Percentiles rank a stretch among this genome's conserved stretches.
phyloP scores from a whole-genome alignment of 805 yeast genomes.

The Wickerhamiella slavikovae region DNA sequence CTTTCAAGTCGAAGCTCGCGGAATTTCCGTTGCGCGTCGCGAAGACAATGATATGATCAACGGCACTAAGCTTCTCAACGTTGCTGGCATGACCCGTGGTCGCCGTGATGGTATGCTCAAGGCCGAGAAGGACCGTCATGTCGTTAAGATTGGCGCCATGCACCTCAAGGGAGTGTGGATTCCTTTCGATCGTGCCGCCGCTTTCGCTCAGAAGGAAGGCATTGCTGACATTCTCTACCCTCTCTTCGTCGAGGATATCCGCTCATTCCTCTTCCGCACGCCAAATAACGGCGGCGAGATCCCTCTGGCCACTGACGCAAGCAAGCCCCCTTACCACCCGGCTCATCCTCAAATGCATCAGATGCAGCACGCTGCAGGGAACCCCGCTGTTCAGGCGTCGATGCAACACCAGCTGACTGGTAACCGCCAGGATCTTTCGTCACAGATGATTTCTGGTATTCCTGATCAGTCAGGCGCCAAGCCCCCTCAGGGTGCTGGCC shows the following conservation, averaged over 20 bases:
- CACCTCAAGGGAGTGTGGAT: constrained; percentile 83
- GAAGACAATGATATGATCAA: constrained; percentile 80
- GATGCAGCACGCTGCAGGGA: background rate
- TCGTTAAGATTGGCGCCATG: constrained; percentile 74
- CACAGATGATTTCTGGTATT: background rate
- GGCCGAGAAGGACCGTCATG: constrained; percentile 57
- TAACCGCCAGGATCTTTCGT: background rate
- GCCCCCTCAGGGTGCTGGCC: background rate
- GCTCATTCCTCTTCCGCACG: constrained; percentile 7
- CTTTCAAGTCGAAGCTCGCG: constrained; percentile 67
- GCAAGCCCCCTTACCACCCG: constrained; percentile 2
- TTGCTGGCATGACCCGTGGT: constrained; percentile 74
- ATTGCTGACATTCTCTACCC: constrained; percentile 52
- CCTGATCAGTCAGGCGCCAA: background rate
- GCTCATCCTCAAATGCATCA: constrained; percentile 1
- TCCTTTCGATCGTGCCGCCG: constrained; percentile 64
- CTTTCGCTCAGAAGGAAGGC: constrained; percentile 63
- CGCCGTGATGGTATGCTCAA: constrained; percentile 75
- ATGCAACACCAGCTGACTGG: constrained; percentile 1
- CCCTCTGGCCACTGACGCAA: constrained; percentile 2
- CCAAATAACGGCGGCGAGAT: constrained; percentile 4
- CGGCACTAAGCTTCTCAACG: constrained; percentile 67
- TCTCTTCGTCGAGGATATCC: constrained; percentile 50
- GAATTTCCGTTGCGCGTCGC: constrained; percentile 60
- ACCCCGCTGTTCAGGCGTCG: background rate